phyloP scores from a whole-genome alignment of 2,329 filamentous ascomycete genomes.

The Beauveria pseudobassiana region DNA sequence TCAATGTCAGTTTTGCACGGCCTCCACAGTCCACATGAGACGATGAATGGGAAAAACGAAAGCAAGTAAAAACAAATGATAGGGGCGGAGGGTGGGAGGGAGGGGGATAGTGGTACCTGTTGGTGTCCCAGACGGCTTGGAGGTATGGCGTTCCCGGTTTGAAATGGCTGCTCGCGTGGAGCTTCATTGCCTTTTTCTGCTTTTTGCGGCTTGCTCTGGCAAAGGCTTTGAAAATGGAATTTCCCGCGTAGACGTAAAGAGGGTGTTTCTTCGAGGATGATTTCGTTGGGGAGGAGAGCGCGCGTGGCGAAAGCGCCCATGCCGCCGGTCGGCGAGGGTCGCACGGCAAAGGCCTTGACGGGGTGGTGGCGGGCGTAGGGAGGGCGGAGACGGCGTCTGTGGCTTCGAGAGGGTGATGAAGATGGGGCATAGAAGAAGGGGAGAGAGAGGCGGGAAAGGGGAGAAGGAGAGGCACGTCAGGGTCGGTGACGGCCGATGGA shows the following conservation, averaged over 20 bases:
- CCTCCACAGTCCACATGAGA: no score
- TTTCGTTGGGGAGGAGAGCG: conserved; percentile 29
- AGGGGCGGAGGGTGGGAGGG: no score
- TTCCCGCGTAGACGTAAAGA: conserved; percentile 25
- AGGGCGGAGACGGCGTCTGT: not conserved
- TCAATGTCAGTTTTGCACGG: no score
- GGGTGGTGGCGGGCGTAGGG: not conserved
- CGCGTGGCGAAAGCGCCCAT: conserved; percentile 39
- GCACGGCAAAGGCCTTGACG: conserved; percentile 30
- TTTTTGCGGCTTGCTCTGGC: conserved; percentile 23
- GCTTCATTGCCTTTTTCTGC: conserved; percentile 26
- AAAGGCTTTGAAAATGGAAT: conserved; percentile 25
- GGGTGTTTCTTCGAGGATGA: conserved; percentile 38
- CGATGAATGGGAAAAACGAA: no score
- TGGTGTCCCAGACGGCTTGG: conserved; percentile 36
- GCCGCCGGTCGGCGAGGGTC: conserved; percentile 33
- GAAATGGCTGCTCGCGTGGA: conserved; percentile 28
- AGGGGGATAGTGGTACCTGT: conserved; percentile 27
- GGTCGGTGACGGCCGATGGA: no score
- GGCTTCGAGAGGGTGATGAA: no score
- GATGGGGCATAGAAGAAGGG: no score
- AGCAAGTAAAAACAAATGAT: no score
- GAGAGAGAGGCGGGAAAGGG: no score
- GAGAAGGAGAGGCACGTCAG: not conserved
- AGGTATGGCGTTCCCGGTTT: conserved; percentile 23